phyloP scores from a whole-genome alignment of 2,329 filamentous ascomycete genomes.

The Penicillium verrucosum region DNA sequence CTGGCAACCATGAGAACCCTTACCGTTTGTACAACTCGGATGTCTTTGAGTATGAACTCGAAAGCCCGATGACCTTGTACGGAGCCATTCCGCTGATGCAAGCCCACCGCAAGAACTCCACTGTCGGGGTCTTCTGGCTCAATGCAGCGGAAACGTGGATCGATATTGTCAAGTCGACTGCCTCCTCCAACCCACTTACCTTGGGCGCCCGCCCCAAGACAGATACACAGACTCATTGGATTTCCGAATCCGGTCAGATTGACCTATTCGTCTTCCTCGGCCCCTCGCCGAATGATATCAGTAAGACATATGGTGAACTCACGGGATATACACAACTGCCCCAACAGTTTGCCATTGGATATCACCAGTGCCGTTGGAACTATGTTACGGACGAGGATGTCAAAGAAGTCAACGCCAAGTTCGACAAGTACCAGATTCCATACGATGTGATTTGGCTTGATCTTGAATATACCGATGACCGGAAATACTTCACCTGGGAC shows the following conservation, averaged over 20 bases:
- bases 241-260: constrained; percentile 84
- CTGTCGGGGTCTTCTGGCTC: constrained; percentile 95
- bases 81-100: constrained; percentile 98
- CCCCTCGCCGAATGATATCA: constrained; percentile 77
- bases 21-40: constrained; percentile 96
- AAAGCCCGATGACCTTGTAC: constrained; percentile 98
- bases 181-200: constrained; percentile 70
- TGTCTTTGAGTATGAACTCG: constrained; percentile 95
- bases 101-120: constrained; percentile 88
- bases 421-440: constrained; percentile 91
- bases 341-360: constrained; percentile 85
- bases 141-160: constrained; percentile 98
- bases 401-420: constrained; percentile 91
- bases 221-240: constrained; percentile 90
- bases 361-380: constrained; percentile 99
- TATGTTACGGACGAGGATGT: constrained; percentile 97
- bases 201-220: constrained; percentile 67
- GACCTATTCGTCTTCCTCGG: constrained; percentile 95
- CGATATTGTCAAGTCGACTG: constrained; percentile 80
- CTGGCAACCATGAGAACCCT: constrained; percentile 80
- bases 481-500: constrained; percentile 99
- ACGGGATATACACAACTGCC: constrained; percentile 90
- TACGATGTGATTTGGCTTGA: constrained; percentile 99
- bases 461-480: constrained; percentile 93
- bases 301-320: constrained; percentile 78